Evolutionary conservation across 345 rosid genomes (phyloP), one percentile per base, ranked within the genome.

Genomic region (Bruguiera sexangula): DNA sequence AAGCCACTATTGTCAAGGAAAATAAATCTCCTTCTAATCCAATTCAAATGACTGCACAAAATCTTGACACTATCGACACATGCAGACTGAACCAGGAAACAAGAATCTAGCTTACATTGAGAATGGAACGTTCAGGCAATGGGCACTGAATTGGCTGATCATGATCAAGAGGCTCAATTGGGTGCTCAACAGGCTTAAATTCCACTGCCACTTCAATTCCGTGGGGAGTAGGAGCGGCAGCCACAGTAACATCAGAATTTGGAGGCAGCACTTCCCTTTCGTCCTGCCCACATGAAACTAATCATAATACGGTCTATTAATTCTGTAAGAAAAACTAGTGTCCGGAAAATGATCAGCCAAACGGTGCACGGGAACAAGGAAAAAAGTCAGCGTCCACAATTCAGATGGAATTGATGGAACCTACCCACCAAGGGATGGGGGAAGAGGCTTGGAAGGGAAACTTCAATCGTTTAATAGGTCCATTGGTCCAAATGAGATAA

Each of bases 151-250:
- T 87, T 0, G 98, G 95, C 71, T 48, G 82, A 76, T 87, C 96
- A 51, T 77, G 87, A 75, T 91, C 86, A n/a, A 82, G 71, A 68
- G 98, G 98, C 86, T 91, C 98, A 0, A 75, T 77, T 0, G 98
- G 98, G 78, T 87, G 97, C 80, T 94, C 98, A 6, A 94, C 93
- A 0, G 97, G 98, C 85, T 89, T 94, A 79, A 94, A 91, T 74
- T 94, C 95, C 2, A 84, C 85, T 0, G 96, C 93, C 67, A 88
- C 81, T 76, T 86, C 89, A 75, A 94, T 87, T n/a, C 97, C 98
- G 83, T 94, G 98, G 76, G 91, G 72, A 63, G 84, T 75, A 37
- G 80, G 72, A 58, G 84, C 72, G 37, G 90, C 58, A 51, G 83
- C 57, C 18, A 58, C 63, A 26, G 70, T 51, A 72, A 69, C 80